A percentile compares a stretch with the other conserved stretches of the same genome.
phyloP scores from a whole-genome alignment of 192 early-diverging fungal species.

The Backusella morwellensis region DNA sequence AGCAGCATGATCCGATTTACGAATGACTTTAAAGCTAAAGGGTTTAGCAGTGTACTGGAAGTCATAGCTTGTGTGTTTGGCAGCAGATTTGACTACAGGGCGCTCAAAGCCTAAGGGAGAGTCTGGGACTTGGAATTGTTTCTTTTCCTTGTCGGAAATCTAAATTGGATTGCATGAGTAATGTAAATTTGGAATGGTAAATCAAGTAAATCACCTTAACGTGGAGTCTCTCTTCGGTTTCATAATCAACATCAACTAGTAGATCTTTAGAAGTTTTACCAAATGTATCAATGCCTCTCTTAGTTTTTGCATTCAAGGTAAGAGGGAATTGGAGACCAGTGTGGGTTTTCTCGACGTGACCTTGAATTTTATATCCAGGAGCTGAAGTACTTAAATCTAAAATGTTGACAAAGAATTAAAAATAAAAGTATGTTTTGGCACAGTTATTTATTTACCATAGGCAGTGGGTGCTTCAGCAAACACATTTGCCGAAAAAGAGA shows the following conservation, averaged over 20 bases:
- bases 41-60: constrained; percentile 33
- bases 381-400: background rate
- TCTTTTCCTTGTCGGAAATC: constrained; percentile 17
- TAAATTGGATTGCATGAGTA: background rate
- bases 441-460: background rate
- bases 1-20: constrained; percentile 35
- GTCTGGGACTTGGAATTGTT: constrained; percentile 23
- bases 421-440: background rate
- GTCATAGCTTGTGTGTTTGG: constrained; percentile 15
- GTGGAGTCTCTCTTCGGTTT: constrained; percentile 49
- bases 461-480: constrained; percentile 6
- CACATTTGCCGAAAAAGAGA: constrained; percentile 7
- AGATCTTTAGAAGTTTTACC: constrained; percentile 45
- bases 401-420: background rate
- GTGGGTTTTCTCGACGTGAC: background rate
- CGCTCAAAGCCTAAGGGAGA: constrained; percentile 22
- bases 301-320: background rate
- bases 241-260: constrained; percentile 48
- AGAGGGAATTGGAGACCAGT: constrained; percentile 13
- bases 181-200: background rate
- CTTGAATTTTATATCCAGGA: constrained; percentile 14
- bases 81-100: background rate
- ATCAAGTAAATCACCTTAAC: constrained; percentile 38
- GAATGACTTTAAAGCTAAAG: constrained; percentile 41
- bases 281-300: constrained; percentile 31